Evolutionary conservation across 768 basidiomycete species (phyloP).

Genomic region (Lactifluus subvellereus): DNA sequence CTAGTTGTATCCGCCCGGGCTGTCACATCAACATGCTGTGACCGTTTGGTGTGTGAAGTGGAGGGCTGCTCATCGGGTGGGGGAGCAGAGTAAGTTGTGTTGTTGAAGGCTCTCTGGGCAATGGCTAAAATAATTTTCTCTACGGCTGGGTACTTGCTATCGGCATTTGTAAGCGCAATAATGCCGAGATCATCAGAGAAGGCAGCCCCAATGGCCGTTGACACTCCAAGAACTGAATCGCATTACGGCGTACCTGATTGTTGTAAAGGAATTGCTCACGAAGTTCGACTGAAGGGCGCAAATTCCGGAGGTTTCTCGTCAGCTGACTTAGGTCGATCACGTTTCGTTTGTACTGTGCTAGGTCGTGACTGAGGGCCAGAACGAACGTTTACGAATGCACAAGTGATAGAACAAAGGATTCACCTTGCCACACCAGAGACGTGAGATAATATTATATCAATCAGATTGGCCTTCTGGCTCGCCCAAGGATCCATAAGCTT

Average conservation of each 20-base stretch:
- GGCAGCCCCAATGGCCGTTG: constrained; percentile 31
- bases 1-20: not conserved
- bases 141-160: not conserved
- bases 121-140: too few relatives aligned
- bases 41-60: not conserved
- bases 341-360: not conserved
- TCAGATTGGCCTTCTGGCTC: constrained; percentile 32
- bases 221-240: constrained; percentile 27
- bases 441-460: constrained; percentile 38
- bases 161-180: constrained; percentile 26
- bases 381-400: not conserved
- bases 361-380: constrained; percentile 6
- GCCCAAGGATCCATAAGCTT: constrained; percentile 39
- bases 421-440: constrained; percentile 38
- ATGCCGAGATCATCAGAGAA: constrained; percentile 36
- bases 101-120: too few relatives aligned
- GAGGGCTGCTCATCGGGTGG: not conserved
- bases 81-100: not conserved
- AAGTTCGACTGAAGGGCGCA: constrained; percentile 34
- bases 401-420: not conserved
- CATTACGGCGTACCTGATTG: constrained; percentile 30
- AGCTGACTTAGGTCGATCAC: not conserved
- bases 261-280: constrained; percentile 38
- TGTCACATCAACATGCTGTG: not conserved
- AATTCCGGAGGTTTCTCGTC: constrained; percentile 29